Evolutionary conservation across 129 eudicot genomes (phyloP), one percentile per base, ranked within the genome.

Genomic region (Logfia minima): DNA sequence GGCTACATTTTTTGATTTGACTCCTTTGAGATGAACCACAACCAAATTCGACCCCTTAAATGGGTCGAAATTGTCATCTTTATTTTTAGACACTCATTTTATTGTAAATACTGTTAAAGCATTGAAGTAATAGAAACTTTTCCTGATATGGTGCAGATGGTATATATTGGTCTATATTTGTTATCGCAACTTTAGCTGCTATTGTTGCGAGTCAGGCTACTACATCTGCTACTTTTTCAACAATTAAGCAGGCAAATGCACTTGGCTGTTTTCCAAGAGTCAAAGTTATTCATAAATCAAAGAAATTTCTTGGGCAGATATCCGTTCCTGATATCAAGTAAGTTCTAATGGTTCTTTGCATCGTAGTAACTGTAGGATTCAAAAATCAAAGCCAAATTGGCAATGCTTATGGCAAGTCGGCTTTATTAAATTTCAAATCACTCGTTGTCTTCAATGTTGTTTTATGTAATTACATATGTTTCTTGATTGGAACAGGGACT

Each of bases 191-290:
- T 63, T 62, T 93, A 75, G 93, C 98, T 65, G 98, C 98, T 24
- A 79, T 90, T 72, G 95, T 93, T 80, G 98, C 96, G 34, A 93
- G 98, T 80, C 98, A 90, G 62, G 98, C 98, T 65, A 93, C 96
- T 7, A 93, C 90, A 78, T 86, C 98, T 29, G 98, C 96, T 29
- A 88, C 96, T 28, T 93, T 93, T 82, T 90, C 98, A 18, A 88
- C 90, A 43, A 93, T 93, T 51, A 90, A 88, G 82, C 98, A 93
- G 75, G 96, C 96, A 31, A 81, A 87, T 81, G 92, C 96, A 35
- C 92, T 86, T 24, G 98, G 98, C 43, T 93, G 98, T 80, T 93
- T 93, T 74, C 98, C 98, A 60, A 90, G 98, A 83, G 98, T 93
- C 69, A 93, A 90, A 69, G 90, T 93, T 55, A 86, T 90, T 52